Evolutionary conservation across 1,284 basidiomycete genomes (phyloP), one percentile per base, ranked within the genome.

Genomic region (Porogramme epimiltina): DNA sequence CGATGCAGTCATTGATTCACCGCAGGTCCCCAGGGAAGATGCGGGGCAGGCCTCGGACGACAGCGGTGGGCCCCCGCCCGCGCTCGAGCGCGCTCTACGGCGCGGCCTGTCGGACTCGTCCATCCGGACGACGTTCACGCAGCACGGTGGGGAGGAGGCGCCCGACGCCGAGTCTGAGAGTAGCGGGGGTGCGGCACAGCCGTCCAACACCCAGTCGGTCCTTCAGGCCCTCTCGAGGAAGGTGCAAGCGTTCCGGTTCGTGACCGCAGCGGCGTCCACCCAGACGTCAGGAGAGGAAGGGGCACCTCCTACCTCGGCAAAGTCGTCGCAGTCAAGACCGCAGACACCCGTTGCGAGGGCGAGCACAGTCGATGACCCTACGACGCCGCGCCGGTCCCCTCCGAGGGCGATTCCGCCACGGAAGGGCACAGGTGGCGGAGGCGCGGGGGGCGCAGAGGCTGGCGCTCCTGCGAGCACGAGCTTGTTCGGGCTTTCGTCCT

Each of bases 31-130:
- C 24, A 23, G 22, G 10, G 33, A 46, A 18, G 42, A 48, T 3
- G 54, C 52, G 18, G 47, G 52, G 6, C 43, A 91, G 2, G 81
- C 92, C 10, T 80, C 93, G 48, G 91, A 93, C 58, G 71, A 76
- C 5, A 68, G 22, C 41, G 42, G 39, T 8, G 57, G 57, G 3
- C 54, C 57, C 3, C 57, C 57, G 2, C 40, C 69, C 54, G 66
- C 85, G 13, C 70, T 87, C n/a, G 78, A 89, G 51, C 82, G 87
- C 23, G 85, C 83, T 4, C 74, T 95, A 4, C 80, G 88, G 16
- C 80, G 94, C 47, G 92, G 93, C 1, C 70, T 96, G 36, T 93
- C 89, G 1, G 95, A 97, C 67, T 94, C 93, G 4, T 94, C 91
- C 1, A 93, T 97, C 54, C 89, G 86, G 55, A 89, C 91, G 1